Evolutionary conservation across 352 stramenopile genomes (phyloP).

Genomic region (Pythium rhizo-oryzae): DNA sequence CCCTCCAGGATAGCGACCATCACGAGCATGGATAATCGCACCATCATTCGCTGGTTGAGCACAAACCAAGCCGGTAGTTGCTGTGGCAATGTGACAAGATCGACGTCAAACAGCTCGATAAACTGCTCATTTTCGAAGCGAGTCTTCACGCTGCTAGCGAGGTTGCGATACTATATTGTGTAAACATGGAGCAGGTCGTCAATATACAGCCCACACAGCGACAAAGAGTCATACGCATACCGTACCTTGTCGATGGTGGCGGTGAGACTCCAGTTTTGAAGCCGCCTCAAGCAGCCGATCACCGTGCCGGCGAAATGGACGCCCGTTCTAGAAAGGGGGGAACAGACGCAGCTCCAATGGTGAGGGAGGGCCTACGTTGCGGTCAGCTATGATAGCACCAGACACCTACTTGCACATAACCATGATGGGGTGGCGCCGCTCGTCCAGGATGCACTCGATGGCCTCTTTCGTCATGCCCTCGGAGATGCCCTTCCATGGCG

Average conservation of each 20-base stretch:
- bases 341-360: not conserved
- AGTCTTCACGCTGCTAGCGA: conserved; percentile 85
- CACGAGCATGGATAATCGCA: conserved; percentile 17
- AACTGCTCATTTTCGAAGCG: conserved; percentile 90
- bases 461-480: conserved; percentile 87
- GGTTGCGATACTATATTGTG: conserved; percentile 74
- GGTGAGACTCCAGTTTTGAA: conserved; percentile 88
- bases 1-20: no score
- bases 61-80: conserved; percentile 85
- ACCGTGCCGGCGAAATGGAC: conserved; percentile 79
- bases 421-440: conserved; percentile 77
- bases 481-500: conserved; percentile 74
- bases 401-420: conserved; percentile 84
- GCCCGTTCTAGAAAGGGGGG: conserved; percentile 60
- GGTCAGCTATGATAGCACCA: no score
- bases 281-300: conserved; percentile 77
- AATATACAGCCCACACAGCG: not conserved
- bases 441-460: conserved; percentile 84
- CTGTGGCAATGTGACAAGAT: conserved; percentile 79
- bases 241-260: conserved; percentile 85
- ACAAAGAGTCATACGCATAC: not conserved
- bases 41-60: conserved; percentile 78
- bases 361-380: not conserved
- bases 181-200: not conserved
- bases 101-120: conserved; percentile 88